These are phyloP conservation scores for Schizophyllum commune DNA, from an alignment of 1,284 basidiomycete genomes.

Conservation along the genomic window DNA sequence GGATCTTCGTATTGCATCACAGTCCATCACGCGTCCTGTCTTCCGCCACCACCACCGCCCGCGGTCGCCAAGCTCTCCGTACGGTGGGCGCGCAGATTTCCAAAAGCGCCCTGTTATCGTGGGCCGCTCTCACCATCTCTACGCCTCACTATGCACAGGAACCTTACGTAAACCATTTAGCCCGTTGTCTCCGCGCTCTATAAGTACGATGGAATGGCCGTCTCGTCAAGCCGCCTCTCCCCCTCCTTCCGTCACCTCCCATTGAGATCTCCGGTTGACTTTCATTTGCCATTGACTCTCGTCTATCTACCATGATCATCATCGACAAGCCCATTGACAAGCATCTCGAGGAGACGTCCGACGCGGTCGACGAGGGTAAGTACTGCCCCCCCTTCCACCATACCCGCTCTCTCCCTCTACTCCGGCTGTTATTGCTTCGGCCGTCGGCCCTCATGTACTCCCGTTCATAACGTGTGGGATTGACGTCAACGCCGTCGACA, in stretches of 20 bases:
- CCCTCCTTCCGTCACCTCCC: neutral
- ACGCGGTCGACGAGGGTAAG: conserved; percentile 68
- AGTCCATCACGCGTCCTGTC: neutral
- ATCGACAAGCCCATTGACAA: neutral
- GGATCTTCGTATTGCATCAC: neutral
- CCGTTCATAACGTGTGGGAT: neutral
- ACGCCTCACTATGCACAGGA: no score
- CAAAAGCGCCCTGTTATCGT: neutral
- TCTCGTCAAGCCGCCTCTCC: neutral
- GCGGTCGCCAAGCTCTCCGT: neutral
- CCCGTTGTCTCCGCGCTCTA: neutral
- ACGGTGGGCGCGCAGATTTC: neutral
- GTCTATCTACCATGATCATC: neutral
- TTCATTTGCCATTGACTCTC: no score
- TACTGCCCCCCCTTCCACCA: no score
- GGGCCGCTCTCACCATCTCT: neutral
- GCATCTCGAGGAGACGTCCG: conserved; percentile 59
- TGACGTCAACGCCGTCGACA: neutral
- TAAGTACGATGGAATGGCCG: neutral
- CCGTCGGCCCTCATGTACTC: neutral
- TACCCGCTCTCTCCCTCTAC: neutral
- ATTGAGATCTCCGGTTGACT: no score
- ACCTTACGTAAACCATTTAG: neutral
- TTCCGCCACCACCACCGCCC: neutral
- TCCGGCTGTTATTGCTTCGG: neutral